phyloP scores from a whole-genome alignment of 495 filamentous ascomycete species.

The Rhypophila decipiens region DNA sequence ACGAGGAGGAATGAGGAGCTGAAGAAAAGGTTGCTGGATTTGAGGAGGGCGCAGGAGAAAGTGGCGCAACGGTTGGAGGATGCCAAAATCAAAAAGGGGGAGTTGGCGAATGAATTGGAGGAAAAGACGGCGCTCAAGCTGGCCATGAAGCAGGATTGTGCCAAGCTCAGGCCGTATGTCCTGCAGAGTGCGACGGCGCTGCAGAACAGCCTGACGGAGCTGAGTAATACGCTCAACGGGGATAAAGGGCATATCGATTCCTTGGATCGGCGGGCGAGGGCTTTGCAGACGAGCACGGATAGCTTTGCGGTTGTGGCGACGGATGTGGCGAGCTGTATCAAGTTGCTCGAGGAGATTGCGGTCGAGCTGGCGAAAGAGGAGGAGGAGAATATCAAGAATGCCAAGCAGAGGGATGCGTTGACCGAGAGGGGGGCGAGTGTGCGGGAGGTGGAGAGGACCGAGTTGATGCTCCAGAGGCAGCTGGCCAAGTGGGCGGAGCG shows the following conservation, averaged over 20 bases:
- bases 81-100: constrained; percentile 63
- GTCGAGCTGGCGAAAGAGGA: constrained; percentile 82
- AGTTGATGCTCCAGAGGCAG: constrained; percentile 76
- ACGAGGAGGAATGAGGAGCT: constrained; percentile 77
- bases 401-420: constrained; percentile 76
- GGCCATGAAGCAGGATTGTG: constrained; percentile 63
- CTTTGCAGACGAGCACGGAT: constrained; percentile 86
- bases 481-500: constrained; percentile 75
- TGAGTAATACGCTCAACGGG: constrained; percentile 63
- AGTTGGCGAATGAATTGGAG: constrained; percentile 65
- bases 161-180: constrained; percentile 86
- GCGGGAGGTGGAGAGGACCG: constrained; percentile 81
- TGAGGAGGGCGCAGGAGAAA: constrained; percentile 69
- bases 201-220: constrained; percentile 72
- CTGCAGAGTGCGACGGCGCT: constrained; percentile 78
- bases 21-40: constrained; percentile 66
- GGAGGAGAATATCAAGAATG: constrained; percentile 72
- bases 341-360: constrained; percentile 81
- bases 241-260: constrained; percentile 81
- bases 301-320: constrained; percentile 76
- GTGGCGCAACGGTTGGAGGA: constrained; percentile 72
- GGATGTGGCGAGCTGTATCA: constrained; percentile 79
- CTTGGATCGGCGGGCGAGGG: constrained; percentile 76
- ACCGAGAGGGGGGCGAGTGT: constrained; percentile 82
- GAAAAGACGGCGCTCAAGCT: constrained; percentile 66